phyloP scores from a whole-genome alignment of 148 eudicot genomes.

The Rhododendron williamsianum region DNA sequence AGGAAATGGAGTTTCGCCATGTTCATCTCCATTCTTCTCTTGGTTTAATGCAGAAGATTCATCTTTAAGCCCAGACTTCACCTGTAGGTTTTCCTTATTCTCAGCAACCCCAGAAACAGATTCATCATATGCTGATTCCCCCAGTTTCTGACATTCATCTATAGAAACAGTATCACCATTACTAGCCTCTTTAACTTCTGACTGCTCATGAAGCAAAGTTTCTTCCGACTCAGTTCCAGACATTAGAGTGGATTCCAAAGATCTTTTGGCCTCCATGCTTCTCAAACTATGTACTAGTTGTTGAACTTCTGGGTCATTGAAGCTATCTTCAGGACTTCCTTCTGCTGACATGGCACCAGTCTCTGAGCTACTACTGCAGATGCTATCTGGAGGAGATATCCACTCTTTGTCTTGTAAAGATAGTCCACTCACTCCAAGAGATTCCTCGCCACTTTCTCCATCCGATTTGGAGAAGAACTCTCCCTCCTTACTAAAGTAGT shows the following conservation, averaged over 20 bases:
- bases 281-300: slow-evolving; percentile 26
- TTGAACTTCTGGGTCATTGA: slow-evolving; percentile 40
- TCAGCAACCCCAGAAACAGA: slow-evolving; percentile 22
- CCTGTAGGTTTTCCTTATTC: slow-evolving; percentile 29
- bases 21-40: slow-evolving; percentile 40
- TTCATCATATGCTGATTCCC: slow-evolving; percentile 18
- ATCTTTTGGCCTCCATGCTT: slow-evolving; percentile 28
- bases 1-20: slow-evolving; percentile 25
- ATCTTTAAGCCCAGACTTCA: slow-evolving; percentile 26
- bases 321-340: slow-evolving; percentile 36
- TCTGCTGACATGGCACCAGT: slow-evolving; percentile 42
- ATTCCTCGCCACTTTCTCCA: slow-evolving; percentile 36
- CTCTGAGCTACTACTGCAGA: slow-evolving; percentile 54
- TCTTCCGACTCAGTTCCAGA: slow-evolving; percentile 24
- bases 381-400: slow-evolving; percentile 89
- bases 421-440: slow-evolving; percentile 24
- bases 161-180: slow-evolving; percentile 21
- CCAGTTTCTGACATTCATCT: slow-evolving; percentile 24
- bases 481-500: slow-evolving; percentile 38
- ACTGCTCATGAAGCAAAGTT: slow-evolving; percentile 17
- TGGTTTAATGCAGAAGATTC: slow-evolving; percentile 34
- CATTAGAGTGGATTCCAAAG: slow-evolving; percentile 15
- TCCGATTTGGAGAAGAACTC: slow-evolving; percentile 32
- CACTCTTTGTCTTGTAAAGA: slow-evolving; percentile 64
- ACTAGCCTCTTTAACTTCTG: slow-evolving; percentile 26